These are phyloP conservation scores for Candida sp. DNA, from an alignment of 1,139 yeast genomes.

Conservation along the genomic window DNA sequence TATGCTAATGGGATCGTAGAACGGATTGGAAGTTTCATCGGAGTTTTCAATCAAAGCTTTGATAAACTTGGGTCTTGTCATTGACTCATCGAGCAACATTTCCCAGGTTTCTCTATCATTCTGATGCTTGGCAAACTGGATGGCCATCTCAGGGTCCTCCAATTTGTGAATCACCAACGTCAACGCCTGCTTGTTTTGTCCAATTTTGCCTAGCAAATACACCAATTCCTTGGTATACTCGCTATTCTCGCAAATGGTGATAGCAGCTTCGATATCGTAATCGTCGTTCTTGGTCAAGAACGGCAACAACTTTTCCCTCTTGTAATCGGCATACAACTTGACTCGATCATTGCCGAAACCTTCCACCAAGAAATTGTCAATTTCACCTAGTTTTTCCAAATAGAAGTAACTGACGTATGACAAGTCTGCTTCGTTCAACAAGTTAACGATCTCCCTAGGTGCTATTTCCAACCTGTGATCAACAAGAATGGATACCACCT, in stretches of 20 bases:
- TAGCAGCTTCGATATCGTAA: conserved; percentile 75
- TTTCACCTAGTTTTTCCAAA: conserved; percentile 53
- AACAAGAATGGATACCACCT: conserved; percentile 60
- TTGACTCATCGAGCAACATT: conserved; percentile 70
- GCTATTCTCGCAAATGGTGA: conserved; percentile 60
- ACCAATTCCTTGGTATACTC: conserved; percentile 72
- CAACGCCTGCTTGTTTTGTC: conserved; percentile 79
- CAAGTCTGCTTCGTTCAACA: conserved; percentile 48
- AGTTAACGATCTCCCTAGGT: conserved; percentile 52
- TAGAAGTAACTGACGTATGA: conserved; percentile 64
- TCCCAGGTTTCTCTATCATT: conserved; percentile 84
- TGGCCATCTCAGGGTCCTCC: conserved; percentile 81
- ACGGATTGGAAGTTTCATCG: conserved; percentile 53
- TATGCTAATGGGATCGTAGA: conserved; percentile 71
- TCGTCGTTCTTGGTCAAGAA: conserved; percentile 50
- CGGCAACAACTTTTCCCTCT: conserved; percentile 53
- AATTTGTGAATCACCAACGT: conserved; percentile 75
- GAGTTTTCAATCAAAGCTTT: conserved; percentile 73
- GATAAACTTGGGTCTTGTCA: conserved; percentile 74
- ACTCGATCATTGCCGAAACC: conserved; percentile 73
- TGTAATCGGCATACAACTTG: conserved; percentile 64
- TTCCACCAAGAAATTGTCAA: conserved; percentile 57
- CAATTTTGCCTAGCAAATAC: conserved; percentile 80
- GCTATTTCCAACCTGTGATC: conserved; percentile 67
- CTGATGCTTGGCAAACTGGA: conserved; percentile 75